phyloP scores from a whole-genome alignment of 352 stramenopile species.

The Phytopythium ostracodes region DNA sequence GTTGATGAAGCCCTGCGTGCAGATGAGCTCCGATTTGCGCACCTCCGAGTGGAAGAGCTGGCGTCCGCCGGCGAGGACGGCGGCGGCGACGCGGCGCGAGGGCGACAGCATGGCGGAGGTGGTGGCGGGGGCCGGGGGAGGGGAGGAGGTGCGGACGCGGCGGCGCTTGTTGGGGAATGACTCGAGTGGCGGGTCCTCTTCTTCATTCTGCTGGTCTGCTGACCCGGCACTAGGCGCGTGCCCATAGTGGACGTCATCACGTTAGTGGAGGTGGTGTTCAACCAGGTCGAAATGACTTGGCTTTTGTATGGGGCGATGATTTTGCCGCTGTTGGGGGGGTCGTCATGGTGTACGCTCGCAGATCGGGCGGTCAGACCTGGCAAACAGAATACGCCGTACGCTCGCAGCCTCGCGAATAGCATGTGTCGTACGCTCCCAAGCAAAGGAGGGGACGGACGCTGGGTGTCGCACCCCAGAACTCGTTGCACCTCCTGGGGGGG shows the following conservation, averaged over 20 bases:
- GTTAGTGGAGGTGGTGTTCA: conserved; percentile 1
- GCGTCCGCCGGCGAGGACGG: background rate
- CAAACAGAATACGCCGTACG: background rate
- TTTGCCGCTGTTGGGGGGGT: conserved; percentile 1
- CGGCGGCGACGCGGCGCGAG: conserved; percentile 8
- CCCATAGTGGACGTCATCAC: conserved; percentile 2
- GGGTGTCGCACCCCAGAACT: background rate
- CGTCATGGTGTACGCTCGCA: conserved; percentile 28
- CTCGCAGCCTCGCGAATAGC: conserved; percentile 10
- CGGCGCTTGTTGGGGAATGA: conserved; percentile 28
- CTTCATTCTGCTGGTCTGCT: background rate
- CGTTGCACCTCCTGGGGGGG: no score
- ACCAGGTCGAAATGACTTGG: conserved; percentile 10
- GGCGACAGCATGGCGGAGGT: conserved; percentile 19
- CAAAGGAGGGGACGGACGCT: background rate
- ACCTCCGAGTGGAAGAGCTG: conserved; percentile 56
- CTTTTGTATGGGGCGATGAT: conserved; percentile 10
- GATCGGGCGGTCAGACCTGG: background rate
- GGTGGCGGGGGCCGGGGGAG: background rate
- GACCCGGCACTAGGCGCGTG: conserved; percentile 3
- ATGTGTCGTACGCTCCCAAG: conserved; percentile 1
- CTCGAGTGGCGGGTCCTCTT: background rate
- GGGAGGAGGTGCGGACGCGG: conserved; percentile 6
- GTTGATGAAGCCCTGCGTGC: conserved; percentile 73
- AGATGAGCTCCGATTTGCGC: conserved; percentile 59